A percentile compares a stretch with the other conserved stretches of the same genome.
phyloP scores from a whole-genome alignment of 2,329 filamentous ascomycete species.

The Cercospora citrullina region DNA sequence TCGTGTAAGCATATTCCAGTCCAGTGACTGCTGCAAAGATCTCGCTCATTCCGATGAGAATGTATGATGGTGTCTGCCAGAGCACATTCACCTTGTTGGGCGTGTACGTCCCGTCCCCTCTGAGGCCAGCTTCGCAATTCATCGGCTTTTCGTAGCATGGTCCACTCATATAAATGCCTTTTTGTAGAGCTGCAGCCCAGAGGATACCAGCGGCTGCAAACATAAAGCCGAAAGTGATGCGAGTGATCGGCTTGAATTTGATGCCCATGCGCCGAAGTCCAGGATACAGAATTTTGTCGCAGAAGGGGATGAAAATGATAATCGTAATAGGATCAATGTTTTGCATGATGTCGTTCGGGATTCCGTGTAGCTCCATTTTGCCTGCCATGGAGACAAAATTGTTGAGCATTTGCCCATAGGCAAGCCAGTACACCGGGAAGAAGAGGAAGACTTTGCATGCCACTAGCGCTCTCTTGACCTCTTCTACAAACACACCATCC shows the following conservation, averaged over 20 bases:
- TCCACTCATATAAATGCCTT: slow-evolving; percentile 58
- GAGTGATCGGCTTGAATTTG: slow-evolving; percentile 51
- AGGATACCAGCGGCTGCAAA: slow-evolving; percentile 54
- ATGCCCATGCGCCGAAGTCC: slow-evolving; percentile 36
- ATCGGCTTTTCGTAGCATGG: slow-evolving; percentile 41
- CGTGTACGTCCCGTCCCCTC: slow-evolving; percentile 35
- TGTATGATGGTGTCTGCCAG: slow-evolving; percentile 40
- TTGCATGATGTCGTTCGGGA: slow-evolving; percentile 50
- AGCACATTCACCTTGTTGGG: slow-evolving; percentile 46
- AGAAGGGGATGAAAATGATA: slow-evolving; percentile 47
- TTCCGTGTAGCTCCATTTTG: slow-evolving; percentile 46
- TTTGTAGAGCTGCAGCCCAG: slow-evolving; percentile 57
- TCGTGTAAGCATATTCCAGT: slow-evolving; percentile 48
- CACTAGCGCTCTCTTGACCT: slow-evolving; percentile 63
- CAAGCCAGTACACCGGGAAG: slow-evolving; percentile 58
- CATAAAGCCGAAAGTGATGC: slow-evolving; percentile 54
- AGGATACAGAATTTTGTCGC: slow-evolving; percentile 48
- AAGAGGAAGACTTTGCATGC: slow-evolving; percentile 68
- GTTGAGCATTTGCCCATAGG: slow-evolving; percentile 54
- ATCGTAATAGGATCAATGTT: slow-evolving; percentile 45
- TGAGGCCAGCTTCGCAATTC: slow-evolving; percentile 39
- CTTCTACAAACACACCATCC: slow-evolving; percentile 76
- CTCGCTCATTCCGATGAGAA: slow-evolving; percentile 47
- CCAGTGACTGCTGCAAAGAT: slow-evolving; percentile 49
- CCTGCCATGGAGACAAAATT: slow-evolving; percentile 49